Conservation (phyloP, 176 grass and related monocot genomes). For the Hsuehochloa calcarea region DNA sequence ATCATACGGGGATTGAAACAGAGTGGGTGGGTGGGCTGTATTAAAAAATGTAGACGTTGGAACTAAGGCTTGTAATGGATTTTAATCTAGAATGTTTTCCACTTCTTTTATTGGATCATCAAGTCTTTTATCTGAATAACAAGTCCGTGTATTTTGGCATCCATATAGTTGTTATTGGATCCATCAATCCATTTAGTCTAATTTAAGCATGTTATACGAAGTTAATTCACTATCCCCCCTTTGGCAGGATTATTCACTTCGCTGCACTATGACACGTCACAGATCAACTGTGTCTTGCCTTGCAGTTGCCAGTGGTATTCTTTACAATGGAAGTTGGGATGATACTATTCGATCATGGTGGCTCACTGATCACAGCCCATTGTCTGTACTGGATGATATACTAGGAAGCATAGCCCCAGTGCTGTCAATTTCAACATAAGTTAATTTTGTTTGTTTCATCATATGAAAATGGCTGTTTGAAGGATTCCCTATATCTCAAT, state of each 20-base stretch:
- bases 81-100: background rate
- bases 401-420: constrained; percentile 64
- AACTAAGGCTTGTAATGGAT: background rate
- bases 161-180: background rate
- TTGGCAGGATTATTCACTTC: too few species aligned
- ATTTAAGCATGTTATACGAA: constrained; percentile 11
- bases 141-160: background rate
- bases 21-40: background rate
- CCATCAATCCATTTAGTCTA: background rate
- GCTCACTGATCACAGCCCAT: constrained; percentile 80
- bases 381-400: constrained; percentile 69
- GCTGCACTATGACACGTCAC: constrained; percentile 72
- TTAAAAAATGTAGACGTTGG: background rate
- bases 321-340: constrained; percentile 98
- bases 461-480: constrained; percentile 84
- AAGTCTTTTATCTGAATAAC: constrained; percentile 7
- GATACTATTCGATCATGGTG: constrained; percentile 88
- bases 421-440: constrained; percentile 70
- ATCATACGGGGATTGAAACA: background rate
- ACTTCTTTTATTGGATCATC: background rate
- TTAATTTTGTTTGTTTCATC: constrained; percentile 72
- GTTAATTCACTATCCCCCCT: constrained; percentile 30
- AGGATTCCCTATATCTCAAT: constrained; percentile 49
- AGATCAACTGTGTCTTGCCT: constrained; percentile 90
- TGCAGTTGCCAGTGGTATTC: constrained; percentile 66